These are phyloP conservation scores for Hymenoscyphus occultus DNA, from an alignment of 2,329 filamentous ascomycete genomes.

Conservation along the genomic window DNA sequence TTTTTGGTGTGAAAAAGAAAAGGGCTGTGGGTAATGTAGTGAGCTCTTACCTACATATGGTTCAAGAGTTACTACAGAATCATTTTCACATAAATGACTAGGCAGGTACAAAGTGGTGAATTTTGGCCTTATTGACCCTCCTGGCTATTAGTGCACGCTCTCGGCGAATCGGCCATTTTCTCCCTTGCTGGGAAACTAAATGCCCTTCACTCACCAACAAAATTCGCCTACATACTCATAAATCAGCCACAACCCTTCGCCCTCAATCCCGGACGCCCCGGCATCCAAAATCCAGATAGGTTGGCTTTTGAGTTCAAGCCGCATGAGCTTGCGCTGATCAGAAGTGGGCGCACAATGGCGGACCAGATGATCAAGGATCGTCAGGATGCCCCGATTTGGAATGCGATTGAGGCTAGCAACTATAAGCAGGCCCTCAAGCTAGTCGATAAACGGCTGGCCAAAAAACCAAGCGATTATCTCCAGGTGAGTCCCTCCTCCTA, in stretches of 20 bases:
- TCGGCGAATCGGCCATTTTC: constrained; percentile 3
- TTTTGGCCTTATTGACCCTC: not conserved
- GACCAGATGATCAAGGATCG: constrained; percentile 30
- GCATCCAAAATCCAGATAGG: not conserved
- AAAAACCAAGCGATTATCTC: constrained; percentile 34
- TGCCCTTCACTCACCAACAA: constrained; percentile 3
- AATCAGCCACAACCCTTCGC: constrained; percentile 1
- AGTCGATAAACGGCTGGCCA: constrained; percentile 36
- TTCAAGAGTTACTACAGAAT: too few relatives aligned
- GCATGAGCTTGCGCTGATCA: constrained; percentile 9
- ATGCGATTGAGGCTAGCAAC: constrained; percentile 36
- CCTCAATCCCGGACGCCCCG: not conserved
- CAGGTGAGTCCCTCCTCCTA: constrained; percentile 30
- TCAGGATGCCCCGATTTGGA: constrained; percentile 36
- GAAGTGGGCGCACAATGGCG: constrained; percentile 24
- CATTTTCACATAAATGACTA: too few relatives aligned
- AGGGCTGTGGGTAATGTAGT: too few relatives aligned
- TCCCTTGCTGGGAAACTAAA: constrained; percentile 3
- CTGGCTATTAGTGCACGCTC: not conserved
- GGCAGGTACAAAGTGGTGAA: not conserved
- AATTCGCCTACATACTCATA: not conserved
- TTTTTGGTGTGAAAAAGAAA: too few relatives aligned
- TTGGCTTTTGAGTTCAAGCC: constrained; percentile 3
- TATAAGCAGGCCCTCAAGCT: constrained; percentile 38
- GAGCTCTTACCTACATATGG: too few relatives aligned